phyloP scores from a whole-genome alignment of 2,329 filamentous ascomycete species.

The Talaromyces sp. region DNA sequence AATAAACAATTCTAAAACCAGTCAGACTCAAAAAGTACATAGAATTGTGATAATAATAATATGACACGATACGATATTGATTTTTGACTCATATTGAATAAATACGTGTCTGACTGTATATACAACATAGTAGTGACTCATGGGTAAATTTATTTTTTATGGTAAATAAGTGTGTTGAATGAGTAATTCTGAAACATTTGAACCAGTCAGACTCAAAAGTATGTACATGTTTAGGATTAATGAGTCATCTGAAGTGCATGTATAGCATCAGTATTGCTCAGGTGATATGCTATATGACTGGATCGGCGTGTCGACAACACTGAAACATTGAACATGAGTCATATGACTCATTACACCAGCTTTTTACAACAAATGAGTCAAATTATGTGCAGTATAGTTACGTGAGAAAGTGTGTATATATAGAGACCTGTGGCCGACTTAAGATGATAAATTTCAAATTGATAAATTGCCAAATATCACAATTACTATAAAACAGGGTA shows the following conservation, averaged over 20 bases:
- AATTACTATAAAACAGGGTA: not conserved
- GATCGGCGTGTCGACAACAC: not conserved
- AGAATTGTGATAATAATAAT: too few relatives aligned
- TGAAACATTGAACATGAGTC: not conserved
- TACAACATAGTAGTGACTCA: not conserved
- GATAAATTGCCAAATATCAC: not conserved
- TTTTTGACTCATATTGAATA: too few relatives aligned
- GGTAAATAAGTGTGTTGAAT: not conserved
- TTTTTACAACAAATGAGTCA: not conserved
- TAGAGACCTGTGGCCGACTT: not conserved
- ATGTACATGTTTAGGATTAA: too few relatives aligned
- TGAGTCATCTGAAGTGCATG: not conserved
- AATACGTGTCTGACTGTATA: too few relatives aligned
- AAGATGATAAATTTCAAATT: not conserved
- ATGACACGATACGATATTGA: too few relatives aligned
- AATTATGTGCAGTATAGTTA: not conserved
- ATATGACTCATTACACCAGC: not conserved
- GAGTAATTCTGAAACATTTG: not conserved
- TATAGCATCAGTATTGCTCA: too few relatives aligned
- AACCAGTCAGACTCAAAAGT: too few relatives aligned
- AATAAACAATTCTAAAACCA: too few relatives aligned
- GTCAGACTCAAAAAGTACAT: too few relatives aligned
- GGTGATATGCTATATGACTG: not conserved
- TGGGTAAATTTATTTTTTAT: too few relatives aligned
- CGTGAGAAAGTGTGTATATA: not conserved